Conservation (phyloP, 2,329 filamentous ascomycete genomes). For the Pseudogymnoascus sp. region DNA sequence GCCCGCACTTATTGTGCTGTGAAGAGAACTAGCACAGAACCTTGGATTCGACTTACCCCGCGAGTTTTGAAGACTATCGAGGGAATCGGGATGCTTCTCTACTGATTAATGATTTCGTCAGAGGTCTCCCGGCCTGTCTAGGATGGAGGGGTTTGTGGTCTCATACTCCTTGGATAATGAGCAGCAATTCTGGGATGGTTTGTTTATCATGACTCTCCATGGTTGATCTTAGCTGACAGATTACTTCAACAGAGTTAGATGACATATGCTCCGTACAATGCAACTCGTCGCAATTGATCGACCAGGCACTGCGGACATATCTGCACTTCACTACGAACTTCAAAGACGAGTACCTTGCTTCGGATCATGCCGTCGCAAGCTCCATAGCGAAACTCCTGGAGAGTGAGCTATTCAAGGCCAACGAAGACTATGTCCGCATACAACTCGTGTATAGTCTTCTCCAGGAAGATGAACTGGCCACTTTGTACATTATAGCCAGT, state of each 20-base stretch:
- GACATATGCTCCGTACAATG: conserved; percentile 52
- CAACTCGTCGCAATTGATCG: conserved; percentile 54
- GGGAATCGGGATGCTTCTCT: conserved; percentile 6
- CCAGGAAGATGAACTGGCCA: conserved; percentile 74
- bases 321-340: conserved; percentile 68
- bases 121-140: conserved; percentile 8
- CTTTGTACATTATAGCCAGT: conserved; percentile 73
- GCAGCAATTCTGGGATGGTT: conserved; percentile 85
- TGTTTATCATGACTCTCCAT: conserved; percentile 23
- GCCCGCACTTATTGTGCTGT: neutral
- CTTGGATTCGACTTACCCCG: neutral
- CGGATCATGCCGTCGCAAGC: conserved; percentile 68
- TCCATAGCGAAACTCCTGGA: conserved; percentile 74
- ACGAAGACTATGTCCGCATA: conserved; percentile 79
- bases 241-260: conserved; percentile 49
- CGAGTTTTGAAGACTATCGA: conserved; percentile 2
- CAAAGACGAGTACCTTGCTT: conserved; percentile 65
- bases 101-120: conserved; percentile 8
- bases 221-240: conserved; percentile 9
- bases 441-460: conserved; percentile 89
- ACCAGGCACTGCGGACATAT: conserved; percentile 79
- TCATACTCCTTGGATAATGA: conserved; percentile 65
- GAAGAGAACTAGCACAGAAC: neutral
- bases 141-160: conserved; percentile 53
- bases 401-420: conserved; percentile 62